Conservation (phyloP, 2,329 filamentous ascomycete species). For the Aspergillus alliaceus region DNA sequence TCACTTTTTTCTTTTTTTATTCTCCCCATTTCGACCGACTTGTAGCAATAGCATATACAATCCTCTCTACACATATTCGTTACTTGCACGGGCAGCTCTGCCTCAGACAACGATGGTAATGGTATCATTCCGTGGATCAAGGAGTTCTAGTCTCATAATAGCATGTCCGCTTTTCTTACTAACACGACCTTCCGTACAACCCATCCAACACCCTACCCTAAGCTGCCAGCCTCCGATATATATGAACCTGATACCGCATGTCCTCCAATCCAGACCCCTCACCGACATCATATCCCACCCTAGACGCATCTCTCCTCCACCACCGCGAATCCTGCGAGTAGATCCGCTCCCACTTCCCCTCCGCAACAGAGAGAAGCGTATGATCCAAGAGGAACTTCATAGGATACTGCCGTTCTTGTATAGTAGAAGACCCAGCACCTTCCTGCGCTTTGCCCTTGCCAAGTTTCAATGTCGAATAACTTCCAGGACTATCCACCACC, state of each 20-base stretch:
- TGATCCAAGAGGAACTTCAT: slow-evolving; percentile 94
- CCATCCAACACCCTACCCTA: background rate
- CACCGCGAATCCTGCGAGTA: slow-evolving; percentile 75
- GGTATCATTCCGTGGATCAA: background rate
- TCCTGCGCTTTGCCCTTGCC: slow-evolving; percentile 47
- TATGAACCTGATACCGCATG: slow-evolving; percentile 90
- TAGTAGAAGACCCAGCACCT: slow-evolving; percentile 38
- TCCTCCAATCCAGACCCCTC: slow-evolving; percentile 89
- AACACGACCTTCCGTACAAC: background rate
- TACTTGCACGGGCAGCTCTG: background rate
- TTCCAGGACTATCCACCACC: slow-evolving; percentile 89
- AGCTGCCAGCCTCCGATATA: slow-evolving; percentile 59
- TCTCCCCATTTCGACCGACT: slow-evolving; percentile 19
- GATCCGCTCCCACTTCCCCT: slow-evolving; percentile 69
- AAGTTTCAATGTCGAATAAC: slow-evolving; percentile 79
- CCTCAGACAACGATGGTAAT: background rate
- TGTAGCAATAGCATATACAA: slow-evolving; percentile 31
- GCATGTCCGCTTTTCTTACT: background rate
- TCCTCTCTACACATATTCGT: slow-evolving; percentile 18
- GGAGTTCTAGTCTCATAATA: slow-evolving; percentile 4
- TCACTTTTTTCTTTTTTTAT: slow-evolving; percentile 17
- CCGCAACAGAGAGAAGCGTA: slow-evolving; percentile 60
- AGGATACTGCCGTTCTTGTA: slow-evolving; percentile 66
- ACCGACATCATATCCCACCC: slow-evolving; percentile 74
- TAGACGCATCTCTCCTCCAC: slow-evolving; percentile 69